Conservation (phyloP, 805 yeast genomes). For the Danielia reshetovae region DNA sequence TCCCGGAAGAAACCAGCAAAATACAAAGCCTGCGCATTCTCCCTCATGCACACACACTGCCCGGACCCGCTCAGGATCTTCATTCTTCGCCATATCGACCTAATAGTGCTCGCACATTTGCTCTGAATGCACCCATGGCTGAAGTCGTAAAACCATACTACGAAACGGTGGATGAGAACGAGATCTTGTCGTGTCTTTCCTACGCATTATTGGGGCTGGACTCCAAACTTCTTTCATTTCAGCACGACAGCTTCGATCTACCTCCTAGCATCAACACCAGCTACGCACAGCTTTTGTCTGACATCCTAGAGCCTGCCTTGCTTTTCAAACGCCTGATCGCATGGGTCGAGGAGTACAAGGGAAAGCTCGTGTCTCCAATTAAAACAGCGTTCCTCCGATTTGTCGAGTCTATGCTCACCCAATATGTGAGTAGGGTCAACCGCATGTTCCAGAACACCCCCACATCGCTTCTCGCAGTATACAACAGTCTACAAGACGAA, state of each 20-base stretch:
- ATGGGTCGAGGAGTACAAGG: constrained; percentile 24
- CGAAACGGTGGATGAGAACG: constrained; percentile 14
- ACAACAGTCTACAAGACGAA: constrained; percentile 44
- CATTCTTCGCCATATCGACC: neutral
- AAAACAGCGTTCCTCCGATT: constrained; percentile 58
- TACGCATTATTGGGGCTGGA: constrained; percentile 62
- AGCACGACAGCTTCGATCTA: constrained; percentile 31
- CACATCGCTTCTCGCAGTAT: constrained; percentile 31
- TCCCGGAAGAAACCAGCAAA: neutral
- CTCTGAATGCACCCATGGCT: constrained; percentile 1
- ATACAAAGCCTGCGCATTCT: neutral
- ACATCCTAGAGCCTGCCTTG: constrained; percentile 68
- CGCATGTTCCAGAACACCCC: constrained; percentile 25
- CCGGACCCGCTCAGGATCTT: neutral
- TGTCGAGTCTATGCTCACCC: constrained; percentile 35
- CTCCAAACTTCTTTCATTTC: constrained; percentile 50
- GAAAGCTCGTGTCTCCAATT: constrained; percentile 44
- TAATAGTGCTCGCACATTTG: neutral
- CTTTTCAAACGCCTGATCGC: constrained; percentile 48
- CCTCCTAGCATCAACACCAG: constrained; percentile 56
- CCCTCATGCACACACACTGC: neutral
- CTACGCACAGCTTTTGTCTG: constrained; percentile 50
- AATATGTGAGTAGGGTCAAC: constrained; percentile 37
- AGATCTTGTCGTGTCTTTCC: constrained; percentile 44
- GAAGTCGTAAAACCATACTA: constrained; percentile 4